Percentiles rank a stretch among this genome's conserved stretches.
phyloP scores from a whole-genome alignment of 345 rosid genomes.

The Angophora floribunda region DNA sequence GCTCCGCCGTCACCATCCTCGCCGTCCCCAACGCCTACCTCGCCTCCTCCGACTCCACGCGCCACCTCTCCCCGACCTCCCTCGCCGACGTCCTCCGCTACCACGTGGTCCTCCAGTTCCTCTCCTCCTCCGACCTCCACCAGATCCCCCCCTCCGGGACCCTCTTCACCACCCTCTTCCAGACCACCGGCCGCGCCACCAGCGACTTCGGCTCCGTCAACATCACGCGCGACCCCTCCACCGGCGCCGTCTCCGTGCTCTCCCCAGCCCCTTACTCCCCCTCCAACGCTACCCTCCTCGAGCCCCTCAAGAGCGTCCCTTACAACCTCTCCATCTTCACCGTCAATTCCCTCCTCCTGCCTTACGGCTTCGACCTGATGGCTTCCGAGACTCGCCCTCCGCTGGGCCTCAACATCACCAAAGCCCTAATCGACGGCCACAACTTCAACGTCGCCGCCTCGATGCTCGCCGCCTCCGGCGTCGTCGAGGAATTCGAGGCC shows the following conservation, averaged over 20 bases:
- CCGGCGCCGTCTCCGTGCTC: conserved; percentile 34
- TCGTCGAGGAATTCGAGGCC: conserved; percentile 57
- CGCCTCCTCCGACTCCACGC: conserved; percentile 41
- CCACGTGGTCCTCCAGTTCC: conserved; percentile 72
- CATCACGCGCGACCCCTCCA: conserved; percentile 43
- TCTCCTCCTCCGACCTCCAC: conserved; percentile 55
- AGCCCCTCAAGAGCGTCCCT: conserved; percentile 43
- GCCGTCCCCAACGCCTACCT: conserved; percentile 72
- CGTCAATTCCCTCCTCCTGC: conserved; percentile 53
- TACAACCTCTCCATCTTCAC: conserved; percentile 60
- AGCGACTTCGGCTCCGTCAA: conserved; percentile 69
- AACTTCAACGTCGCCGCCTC: conserved; percentile 80
- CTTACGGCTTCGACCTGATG: conserved; percentile 60
- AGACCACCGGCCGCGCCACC: conserved; percentile 62
- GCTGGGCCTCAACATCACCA: conserved; percentile 60
- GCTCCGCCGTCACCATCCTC: conserved; percentile 65
- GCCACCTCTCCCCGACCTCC: conserved; percentile 52
- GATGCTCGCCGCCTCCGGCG: conserved; percentile 74
- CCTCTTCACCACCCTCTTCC: conserved; percentile 65
- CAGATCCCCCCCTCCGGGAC: conserved; percentile 45
- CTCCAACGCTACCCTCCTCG: conserved; percentile 53
- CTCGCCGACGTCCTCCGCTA: conserved; percentile 85
- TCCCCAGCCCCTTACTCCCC: conserved; percentile 38
- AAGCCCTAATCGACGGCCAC: conserved; percentile 68
- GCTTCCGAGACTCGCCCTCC: conserved; percentile 62